Conservation (phyloP, 495 filamentous ascomycete genomes). For the Aspergillus mulundensis region DNA sequence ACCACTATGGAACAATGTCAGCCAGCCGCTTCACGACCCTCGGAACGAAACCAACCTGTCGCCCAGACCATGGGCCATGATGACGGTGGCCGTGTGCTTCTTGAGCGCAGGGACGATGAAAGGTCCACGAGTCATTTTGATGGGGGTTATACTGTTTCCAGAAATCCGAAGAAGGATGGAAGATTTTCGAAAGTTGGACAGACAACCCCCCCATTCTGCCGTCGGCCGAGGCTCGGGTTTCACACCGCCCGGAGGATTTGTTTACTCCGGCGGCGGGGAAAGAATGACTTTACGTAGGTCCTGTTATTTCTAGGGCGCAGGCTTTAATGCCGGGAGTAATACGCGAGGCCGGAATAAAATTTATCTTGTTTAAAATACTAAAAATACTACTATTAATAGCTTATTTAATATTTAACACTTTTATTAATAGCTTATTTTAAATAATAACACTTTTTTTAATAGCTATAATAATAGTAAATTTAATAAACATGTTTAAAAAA, state of each 20-base stretch:
- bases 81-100: constrained; percentile 90
- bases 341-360: too few relatives aligned
- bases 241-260: neutral
- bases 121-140: constrained; percentile 54
- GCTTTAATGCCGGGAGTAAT: too few relatives aligned
- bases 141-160: neutral
- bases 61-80: constrained; percentile 88
- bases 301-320: too few relatives aligned
- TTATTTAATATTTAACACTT: too few relatives aligned
- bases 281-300: too few relatives aligned
- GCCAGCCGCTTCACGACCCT: neutral
- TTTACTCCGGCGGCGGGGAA: neutral
- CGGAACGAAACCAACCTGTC: constrained; percentile 54
- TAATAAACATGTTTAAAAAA: too few relatives aligned
- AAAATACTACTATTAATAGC: too few relatives aligned
- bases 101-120: constrained; percentile 82
- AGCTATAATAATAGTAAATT: too few relatives aligned
- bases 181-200: neutral
- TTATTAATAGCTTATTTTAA: too few relatives aligned
- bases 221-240: neutral
- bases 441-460: too few relatives aligned
- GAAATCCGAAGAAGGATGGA: neutral
- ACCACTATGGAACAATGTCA: constrained; percentile 40
- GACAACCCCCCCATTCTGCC: neutral
- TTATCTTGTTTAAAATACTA: too few relatives aligned